Percentiles rank a stretch among this genome's conserved stretches.
Conservation (phyloP, 257 asterid species). For the Fraxinus anomala region DNA sequence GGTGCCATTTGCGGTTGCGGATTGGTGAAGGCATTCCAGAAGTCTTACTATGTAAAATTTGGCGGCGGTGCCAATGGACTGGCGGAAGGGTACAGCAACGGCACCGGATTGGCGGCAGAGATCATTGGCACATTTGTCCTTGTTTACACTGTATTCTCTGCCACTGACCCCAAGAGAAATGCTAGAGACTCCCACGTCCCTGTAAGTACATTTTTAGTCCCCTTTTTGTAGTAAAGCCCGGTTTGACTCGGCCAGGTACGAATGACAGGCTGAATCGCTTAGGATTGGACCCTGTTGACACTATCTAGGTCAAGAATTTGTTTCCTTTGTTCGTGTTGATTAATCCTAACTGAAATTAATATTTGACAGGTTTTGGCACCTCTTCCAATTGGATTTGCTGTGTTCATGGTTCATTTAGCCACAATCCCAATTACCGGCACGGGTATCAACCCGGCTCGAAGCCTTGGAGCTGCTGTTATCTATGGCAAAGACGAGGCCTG, state of each 20-base stretch:
- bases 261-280: not conserved
- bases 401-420: constrained; percentile 78
- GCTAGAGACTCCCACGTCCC: constrained; percentile 83
- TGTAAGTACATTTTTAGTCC: constrained; percentile 35
- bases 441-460: constrained; percentile 75
- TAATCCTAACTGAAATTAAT: not conserved
- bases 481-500: constrained; percentile 59
- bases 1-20: constrained; percentile 79
- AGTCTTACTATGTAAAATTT: constrained; percentile 40
- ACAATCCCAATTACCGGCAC: constrained; percentile 80
- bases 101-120: constrained; percentile 77
- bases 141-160: constrained; percentile 76
- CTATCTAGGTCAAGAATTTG: no score
- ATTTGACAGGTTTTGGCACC: constrained; percentile 67
- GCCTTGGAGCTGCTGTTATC: constrained; percentile 75
- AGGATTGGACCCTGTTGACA: no score
- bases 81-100: constrained; percentile 51
- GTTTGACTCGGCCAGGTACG: no score
- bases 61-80: constrained; percentile 69
- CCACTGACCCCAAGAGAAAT: constrained; percentile 73
- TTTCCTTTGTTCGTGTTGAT: not conserved
- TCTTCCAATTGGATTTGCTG: constrained; percentile 81
- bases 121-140: constrained; percentile 71
- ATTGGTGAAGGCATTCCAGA: constrained; percentile 69
- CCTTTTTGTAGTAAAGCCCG: not conserved